Evolutionary conservation across 352 stramenopile species (phyloP).

Genomic region (Thalassiosira mediterranea): DNA sequence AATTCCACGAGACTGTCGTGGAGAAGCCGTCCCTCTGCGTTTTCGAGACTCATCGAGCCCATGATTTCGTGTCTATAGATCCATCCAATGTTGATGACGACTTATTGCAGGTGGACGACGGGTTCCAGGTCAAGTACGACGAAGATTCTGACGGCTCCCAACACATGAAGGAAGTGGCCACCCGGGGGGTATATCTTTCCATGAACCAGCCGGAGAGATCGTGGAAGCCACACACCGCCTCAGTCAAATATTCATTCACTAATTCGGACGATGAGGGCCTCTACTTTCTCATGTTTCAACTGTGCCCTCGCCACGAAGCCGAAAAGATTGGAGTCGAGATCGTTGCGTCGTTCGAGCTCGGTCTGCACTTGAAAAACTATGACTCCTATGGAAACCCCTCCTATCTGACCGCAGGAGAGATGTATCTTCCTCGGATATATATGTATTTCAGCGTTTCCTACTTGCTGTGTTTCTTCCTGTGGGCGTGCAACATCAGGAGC

Average conservation of each 20-base stretch:
- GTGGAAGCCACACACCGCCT: slow-evolving; percentile 53
- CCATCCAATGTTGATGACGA: slow-evolving; percentile 55
- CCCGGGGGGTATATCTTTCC: slow-evolving; percentile 68
- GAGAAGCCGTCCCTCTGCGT: slow-evolving; percentile 58
- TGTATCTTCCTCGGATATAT: slow-evolving; percentile 79
- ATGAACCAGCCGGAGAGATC: slow-evolving; percentile 56
- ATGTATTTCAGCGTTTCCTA: slow-evolving; percentile 82
- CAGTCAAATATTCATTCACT: slow-evolving; percentile 66
- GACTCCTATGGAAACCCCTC: slow-evolving; percentile 65
- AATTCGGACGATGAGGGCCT: slow-evolving; percentile 82
- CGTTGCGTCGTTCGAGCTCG: slow-evolving; percentile 75
- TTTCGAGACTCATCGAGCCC: slow-evolving; percentile 62
- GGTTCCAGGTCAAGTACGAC: slow-evolving; percentile 51
- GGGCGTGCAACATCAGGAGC: slow-evolving; percentile 62
- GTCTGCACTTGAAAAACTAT: slow-evolving; percentile 76
- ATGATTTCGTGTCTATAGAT: slow-evolving; percentile 43
- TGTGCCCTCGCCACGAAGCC: slow-evolving; percentile 84
- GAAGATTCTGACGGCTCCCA: slow-evolving; percentile 24
- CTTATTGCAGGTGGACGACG: slow-evolving; percentile 49
- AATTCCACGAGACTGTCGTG: slow-evolving; percentile 62
- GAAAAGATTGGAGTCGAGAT: slow-evolving; percentile 72
- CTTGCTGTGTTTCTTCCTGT: slow-evolving; percentile 57
- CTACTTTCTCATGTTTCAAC: slow-evolving; percentile 88
- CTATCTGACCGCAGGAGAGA: slow-evolving; percentile 88
- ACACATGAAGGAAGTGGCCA: slow-evolving; percentile 26